Evolutionary conservation across 1,284 basidiomycete genomes (phyloP).

Genomic region (Inonotus hispidus): DNA sequence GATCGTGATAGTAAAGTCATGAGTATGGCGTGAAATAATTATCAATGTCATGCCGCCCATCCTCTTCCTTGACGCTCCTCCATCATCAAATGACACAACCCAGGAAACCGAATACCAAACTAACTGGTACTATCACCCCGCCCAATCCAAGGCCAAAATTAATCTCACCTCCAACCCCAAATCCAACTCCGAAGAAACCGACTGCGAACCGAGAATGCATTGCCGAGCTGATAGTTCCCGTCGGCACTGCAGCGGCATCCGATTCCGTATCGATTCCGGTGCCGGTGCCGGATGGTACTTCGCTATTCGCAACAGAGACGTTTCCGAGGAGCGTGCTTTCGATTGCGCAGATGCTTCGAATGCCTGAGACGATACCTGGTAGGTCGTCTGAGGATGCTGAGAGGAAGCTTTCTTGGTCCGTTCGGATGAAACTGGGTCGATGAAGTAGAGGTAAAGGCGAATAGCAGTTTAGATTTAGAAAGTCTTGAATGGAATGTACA

Average conservation of each 20-base stretch:
- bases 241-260: background rate
- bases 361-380: conserved; percentile 42
- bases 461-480: too few relatives aligned
- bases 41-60: background rate
- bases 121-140: background rate
- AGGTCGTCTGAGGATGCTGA: conserved; percentile 33
- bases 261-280: too few relatives aligned
- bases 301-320: conserved; percentile 42
- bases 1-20: background rate
- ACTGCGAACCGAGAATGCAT: background rate
- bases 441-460: background rate
- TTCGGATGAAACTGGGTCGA: conserved; percentile 47
- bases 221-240: background rate
- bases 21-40: background rate
- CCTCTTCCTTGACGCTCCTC: background rate
- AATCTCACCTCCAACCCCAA: background rate
- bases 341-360: conserved; percentile 48
- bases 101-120: background rate
- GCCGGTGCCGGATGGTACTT: conserved; percentile 28
- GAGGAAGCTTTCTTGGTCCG: conserved; percentile 52
- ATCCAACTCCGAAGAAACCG: background rate
- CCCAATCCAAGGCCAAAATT: too few relatives aligned
- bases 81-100: background rate
- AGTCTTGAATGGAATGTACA: too few relatives aligned
- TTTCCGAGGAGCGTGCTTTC: conserved; percentile 48